phyloP scores from a whole-genome alignment of 441 rosid species.

The Bruguiera hainesii region DNA sequence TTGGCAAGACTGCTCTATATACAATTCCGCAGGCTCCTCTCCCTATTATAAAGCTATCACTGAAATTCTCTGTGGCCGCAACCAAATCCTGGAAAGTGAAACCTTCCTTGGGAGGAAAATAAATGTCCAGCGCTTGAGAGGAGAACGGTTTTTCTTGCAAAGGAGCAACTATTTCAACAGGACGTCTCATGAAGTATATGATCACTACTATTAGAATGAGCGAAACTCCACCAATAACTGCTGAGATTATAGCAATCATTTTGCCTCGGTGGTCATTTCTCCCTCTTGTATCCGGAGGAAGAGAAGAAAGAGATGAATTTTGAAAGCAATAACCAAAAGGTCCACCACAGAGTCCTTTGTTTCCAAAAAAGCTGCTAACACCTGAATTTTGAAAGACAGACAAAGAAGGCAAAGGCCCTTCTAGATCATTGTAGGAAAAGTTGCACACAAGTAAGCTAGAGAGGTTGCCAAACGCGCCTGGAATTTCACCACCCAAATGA shows the following conservation, averaged over 20 bases:
- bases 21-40: conserved; percentile 94
- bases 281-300: conserved; percentile 20
- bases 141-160: conserved; percentile 42
- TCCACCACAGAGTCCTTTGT: conserved; percentile 75
- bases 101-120: conserved; percentile 75
- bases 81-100: conserved; percentile 82
- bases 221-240: conserved; percentile 68
- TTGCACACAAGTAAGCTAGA: conserved; percentile 77
- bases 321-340: conserved; percentile 49
- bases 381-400: conserved; percentile 51
- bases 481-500: conserved; percentile 72
- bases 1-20: conserved; percentile 63
- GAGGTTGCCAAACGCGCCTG: conserved; percentile 54
- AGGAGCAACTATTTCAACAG: conserved; percentile 37
- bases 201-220: conserved; percentile 57
- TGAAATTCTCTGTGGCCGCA: conserved; percentile 65
- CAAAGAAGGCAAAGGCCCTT: conserved; percentile 61
- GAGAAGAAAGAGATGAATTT: conserved; percentile 35
- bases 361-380: conserved; percentile 53
- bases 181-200: conserved; percentile 55
- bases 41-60: conserved; percentile 68
- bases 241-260: conserved; percentile 62
- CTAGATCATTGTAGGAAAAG: conserved; percentile 75
- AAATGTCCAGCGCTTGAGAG: conserved; percentile 53
- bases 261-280: conserved; percentile 38